Conservation (phyloP, 805 yeast genomes). For the Cyberlindnera mississippiensis region DNA sequence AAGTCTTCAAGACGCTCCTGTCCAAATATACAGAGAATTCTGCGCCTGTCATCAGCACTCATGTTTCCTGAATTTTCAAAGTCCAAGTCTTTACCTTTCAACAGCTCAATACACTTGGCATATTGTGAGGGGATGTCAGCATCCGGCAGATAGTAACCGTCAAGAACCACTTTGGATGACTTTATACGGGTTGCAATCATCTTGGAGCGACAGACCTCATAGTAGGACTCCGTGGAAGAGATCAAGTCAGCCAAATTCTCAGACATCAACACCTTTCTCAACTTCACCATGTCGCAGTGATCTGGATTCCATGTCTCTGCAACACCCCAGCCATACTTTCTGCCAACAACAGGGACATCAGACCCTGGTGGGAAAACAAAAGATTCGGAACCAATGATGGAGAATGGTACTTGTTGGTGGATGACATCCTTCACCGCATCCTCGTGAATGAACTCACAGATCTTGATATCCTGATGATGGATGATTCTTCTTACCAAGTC, state of each 20-base stretch:
- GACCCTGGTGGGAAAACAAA: slow-evolving; percentile 30
- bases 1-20: slow-evolving; percentile 36
- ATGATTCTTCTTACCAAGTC: slow-evolving; percentile 46
- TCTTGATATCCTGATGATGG: slow-evolving; percentile 49
- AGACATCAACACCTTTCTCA: slow-evolving; percentile 63
- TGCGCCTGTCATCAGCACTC: slow-evolving; percentile 34
- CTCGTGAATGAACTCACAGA: slow-evolving; percentile 49
- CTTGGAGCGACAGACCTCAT: slow-evolving; percentile 61
- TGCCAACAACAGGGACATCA: slow-evolving; percentile 49
- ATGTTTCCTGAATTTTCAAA: slow-evolving; percentile 29
- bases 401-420: slow-evolving; percentile 54
- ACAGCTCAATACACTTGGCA: neutral
- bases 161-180: slow-evolving; percentile 22
- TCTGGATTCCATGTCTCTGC: slow-evolving; percentile 75
- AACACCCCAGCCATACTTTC: slow-evolving; percentile 81
- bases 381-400: slow-evolving; percentile 65
- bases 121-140: no score
- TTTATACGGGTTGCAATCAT: slow-evolving; percentile 47
- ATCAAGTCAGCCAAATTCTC: slow-evolving; percentile 76
- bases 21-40: slow-evolving; percentile 35
- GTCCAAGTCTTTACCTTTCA: slow-evolving; percentile 14
- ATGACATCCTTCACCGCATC: slow-evolving; percentile 32
- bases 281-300: slow-evolving; percentile 71
- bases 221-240: slow-evolving; percentile 68
- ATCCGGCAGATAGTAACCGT: neutral